Conservation (phyloP, 345 rosid genomes). For the Raphanus raphanistrum region DNA sequence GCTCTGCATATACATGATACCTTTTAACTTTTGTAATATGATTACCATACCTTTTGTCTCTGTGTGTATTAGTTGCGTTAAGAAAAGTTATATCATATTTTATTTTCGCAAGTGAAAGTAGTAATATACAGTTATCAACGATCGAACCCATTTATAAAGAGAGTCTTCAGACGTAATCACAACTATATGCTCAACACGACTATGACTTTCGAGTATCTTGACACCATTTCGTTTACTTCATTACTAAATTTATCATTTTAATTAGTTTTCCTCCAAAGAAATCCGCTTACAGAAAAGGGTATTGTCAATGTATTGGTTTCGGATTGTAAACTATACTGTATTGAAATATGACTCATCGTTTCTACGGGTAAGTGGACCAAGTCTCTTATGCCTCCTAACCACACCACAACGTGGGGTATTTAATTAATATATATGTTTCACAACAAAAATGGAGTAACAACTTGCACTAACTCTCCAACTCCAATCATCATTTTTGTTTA, state of each 20-base stretch:
- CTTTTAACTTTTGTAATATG: too few relatives aligned
- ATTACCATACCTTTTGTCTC: too few relatives aligned
- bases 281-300: not conserved
- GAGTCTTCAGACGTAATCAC: not conserved
- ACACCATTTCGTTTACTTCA: constrained; percentile 1
- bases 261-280: not conserved
- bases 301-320: not conserved
- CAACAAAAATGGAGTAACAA: constrained; percentile 18
- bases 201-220: constrained; percentile 15
- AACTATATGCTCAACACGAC: constrained; percentile 23
- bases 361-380: constrained; percentile 32
- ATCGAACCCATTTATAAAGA: not conserved
- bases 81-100: too few relatives aligned
- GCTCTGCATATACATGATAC: too few relatives aligned
- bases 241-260: not conserved
- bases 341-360: not conserved
- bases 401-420: constrained; percentile 20
- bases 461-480: constrained; percentile 30
- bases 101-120: not conserved
- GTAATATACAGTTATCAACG: not conserved
- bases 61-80: too few relatives aligned
- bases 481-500: constrained; percentile 12
- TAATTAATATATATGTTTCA: not conserved
- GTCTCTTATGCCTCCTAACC: constrained; percentile 34
- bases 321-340: not conserved